Conservation (phyloP, 257 asterid genomes). For the Capsicum chinense region DNA sequence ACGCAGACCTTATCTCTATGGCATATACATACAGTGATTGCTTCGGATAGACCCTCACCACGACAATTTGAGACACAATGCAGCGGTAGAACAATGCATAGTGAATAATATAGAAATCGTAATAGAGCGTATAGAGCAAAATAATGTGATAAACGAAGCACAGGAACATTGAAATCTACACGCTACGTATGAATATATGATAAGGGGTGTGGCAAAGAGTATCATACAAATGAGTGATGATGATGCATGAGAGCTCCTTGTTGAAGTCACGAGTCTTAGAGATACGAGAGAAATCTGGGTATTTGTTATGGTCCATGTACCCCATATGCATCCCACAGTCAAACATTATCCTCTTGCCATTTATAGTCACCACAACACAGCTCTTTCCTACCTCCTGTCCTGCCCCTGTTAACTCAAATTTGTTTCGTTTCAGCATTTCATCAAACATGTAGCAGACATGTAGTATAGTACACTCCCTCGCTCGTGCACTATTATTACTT, state of each 20-base stretch:
- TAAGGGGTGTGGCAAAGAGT: neutral
- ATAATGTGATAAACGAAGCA: no score
- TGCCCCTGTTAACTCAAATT: slow-evolving; percentile 57
- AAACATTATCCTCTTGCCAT: slow-evolving; percentile 86
- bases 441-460: slow-evolving; percentile 1
- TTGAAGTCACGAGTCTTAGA: slow-evolving; percentile 58
- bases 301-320: slow-evolving; percentile 63
- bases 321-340: slow-evolving; percentile 99
- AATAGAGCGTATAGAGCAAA: no score
- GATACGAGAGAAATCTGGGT: slow-evolving; percentile 79
- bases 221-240: slow-evolving; percentile 77
- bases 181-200: neutral
- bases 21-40: no score
- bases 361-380: slow-evolving; percentile 80
- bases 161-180: neutral
- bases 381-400: slow-evolving; percentile 99
- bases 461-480: no score
- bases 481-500: no score
- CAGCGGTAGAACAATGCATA: no score
- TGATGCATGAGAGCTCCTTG: slow-evolving; percentile 67
- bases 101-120: no score
- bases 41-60: no score
- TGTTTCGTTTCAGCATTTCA: neutral
- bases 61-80: no score
- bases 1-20: no score